Percentiles rank a stretch among this genome's conserved stretches.
phyloP scores from a whole-genome alignment of 1,139 yeast genomes.

The Suhomyces chickasaworum region DNA sequence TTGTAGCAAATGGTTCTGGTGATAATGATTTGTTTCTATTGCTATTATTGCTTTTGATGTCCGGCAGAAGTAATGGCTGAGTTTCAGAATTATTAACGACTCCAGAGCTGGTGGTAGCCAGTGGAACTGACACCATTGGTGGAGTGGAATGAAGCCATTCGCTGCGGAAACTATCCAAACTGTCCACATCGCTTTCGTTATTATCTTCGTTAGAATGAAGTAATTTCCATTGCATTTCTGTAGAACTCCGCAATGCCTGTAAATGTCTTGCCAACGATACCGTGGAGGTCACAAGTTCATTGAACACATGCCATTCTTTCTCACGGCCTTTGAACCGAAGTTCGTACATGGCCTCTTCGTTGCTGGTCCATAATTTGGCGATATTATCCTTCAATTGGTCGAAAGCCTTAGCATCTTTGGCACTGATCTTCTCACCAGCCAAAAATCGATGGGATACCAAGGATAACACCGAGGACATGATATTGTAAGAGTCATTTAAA shows the following conservation, averaged over 20 bases:
- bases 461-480: conserved; percentile 55
- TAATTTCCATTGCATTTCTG: conserved; percentile 64
- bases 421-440: conserved; percentile 48
- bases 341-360: conserved; percentile 70
- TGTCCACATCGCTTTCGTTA: conserved; percentile 8
- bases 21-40: background rate
- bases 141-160: conserved; percentile 12
- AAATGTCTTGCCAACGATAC: conserved; percentile 57
- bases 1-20: background rate
- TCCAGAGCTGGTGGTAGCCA: background rate
- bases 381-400: conserved; percentile 44
- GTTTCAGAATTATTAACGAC: background rate
- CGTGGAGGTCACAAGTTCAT: conserved; percentile 52
- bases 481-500: conserved; percentile 55
- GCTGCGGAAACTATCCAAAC: conserved; percentile 23
- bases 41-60: background rate
- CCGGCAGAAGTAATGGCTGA: background rate
- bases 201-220: conserved; percentile 28
- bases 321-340: conserved; percentile 56
- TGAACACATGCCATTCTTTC: conserved; percentile 48
- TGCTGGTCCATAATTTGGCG: conserved; percentile 38
- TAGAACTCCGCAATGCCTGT: conserved; percentile 69
- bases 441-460: conserved; percentile 57
- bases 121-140: background rate
- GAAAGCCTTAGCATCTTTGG: conserved; percentile 39